Base-by-base conservation (phyloP, 2,329 filamentous ascomycete species). In the Ceratocystis colombiana region DNA sequence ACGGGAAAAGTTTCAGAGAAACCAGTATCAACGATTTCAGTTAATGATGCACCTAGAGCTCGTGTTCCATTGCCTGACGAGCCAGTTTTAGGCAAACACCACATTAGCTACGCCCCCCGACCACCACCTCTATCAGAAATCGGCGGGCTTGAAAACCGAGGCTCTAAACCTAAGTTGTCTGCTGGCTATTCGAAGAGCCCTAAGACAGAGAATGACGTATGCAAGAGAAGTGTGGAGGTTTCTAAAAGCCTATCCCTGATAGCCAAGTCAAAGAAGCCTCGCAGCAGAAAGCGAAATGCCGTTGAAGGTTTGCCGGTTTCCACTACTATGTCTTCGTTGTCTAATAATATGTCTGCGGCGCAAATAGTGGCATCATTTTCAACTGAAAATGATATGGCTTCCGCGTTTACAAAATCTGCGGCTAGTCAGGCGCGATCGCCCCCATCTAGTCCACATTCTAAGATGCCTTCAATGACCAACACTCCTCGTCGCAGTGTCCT, bases 81-180 rank as follows among this genome's bases (percentile, higher is more conserved):
- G 28, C 53, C 53, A 25, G 17, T 33, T 57, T 25, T 57, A 1
- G 25, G 53, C 53, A 57, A 33, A 33, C 12, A 12, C 28, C 15
- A 6, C 12, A 57, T 20, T 15, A 30, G 25, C 8, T 17, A 41
- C 8, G 8, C 12, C 12, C 46, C 8, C n/a, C 62, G 62, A 7
- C 46, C 62, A 2, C 62, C 30, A 28, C 62, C 62, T 3, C 30
- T 64, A 22, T 64, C 62, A 1, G 62, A 64, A 46, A 12, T 64
- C 17, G 20, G 20, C 5, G 62, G 62, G 3, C 37, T 64, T 20
- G 62, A 64, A 50, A 64, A 64, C 62, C 62, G 62, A 3, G 62
- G 62, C 22, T 20, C 28, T 48, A 15, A 17, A 33, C 22, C 53
- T 15, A 57, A 37, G 28, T 17, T 10, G 2, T 17, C 28, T 17